A percentile compares a stretch with the other conserved stretches of the same genome.
These are phyloP conservation scores for Sugiyamaella novakii DNA, from an alignment of 1,139 yeast species.

Conservation along the genomic window DNA sequence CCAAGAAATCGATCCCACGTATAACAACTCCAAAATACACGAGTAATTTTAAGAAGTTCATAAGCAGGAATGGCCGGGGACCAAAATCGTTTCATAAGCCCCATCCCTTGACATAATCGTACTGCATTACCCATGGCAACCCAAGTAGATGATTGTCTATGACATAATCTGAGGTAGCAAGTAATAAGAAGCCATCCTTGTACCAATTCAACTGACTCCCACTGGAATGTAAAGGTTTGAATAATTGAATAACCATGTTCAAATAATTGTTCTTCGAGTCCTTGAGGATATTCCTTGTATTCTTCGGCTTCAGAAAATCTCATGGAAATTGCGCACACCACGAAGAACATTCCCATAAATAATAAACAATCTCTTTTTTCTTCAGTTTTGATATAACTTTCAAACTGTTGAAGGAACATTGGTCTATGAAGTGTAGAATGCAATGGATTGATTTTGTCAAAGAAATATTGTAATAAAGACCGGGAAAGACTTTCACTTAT, in stretches of 20 bases:
- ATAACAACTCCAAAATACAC: slow-evolving; percentile 62
- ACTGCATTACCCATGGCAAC: slow-evolving; percentile 58
- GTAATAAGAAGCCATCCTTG: slow-evolving; percentile 64
- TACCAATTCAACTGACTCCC: slow-evolving; percentile 67
- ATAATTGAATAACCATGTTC: slow-evolving; percentile 53
- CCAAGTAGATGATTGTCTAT: slow-evolving; percentile 60
- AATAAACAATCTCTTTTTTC: slow-evolving; percentile 42
- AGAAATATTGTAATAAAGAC: slow-evolving; percentile 48
- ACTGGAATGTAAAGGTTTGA: slow-evolving; percentile 57
- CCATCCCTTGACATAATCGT: slow-evolving; percentile 59
- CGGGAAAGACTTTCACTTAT: slow-evolving; percentile 20
- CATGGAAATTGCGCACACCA: slow-evolving; percentile 55
- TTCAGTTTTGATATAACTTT: slow-evolving; percentile 42
- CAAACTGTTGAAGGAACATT: slow-evolving; percentile 56
- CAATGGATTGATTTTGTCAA: slow-evolving; percentile 56
- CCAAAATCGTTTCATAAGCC: slow-evolving; percentile 44
- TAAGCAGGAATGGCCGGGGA: slow-evolving; percentile 38
- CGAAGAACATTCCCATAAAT: slow-evolving; percentile 55
- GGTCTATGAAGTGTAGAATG: slow-evolving; percentile 57
- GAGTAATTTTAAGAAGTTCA: slow-evolving; percentile 53
- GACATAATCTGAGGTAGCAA: slow-evolving; percentile 56
- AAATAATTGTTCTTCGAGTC: slow-evolving; percentile 57
- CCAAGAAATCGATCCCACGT: slow-evolving; percentile 58
- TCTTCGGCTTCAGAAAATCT: slow-evolving; percentile 55
- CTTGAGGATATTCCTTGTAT: slow-evolving; percentile 37